Conservation (phyloP, 148 eudicot genomes). For the Beta vulgaris region DNA sequence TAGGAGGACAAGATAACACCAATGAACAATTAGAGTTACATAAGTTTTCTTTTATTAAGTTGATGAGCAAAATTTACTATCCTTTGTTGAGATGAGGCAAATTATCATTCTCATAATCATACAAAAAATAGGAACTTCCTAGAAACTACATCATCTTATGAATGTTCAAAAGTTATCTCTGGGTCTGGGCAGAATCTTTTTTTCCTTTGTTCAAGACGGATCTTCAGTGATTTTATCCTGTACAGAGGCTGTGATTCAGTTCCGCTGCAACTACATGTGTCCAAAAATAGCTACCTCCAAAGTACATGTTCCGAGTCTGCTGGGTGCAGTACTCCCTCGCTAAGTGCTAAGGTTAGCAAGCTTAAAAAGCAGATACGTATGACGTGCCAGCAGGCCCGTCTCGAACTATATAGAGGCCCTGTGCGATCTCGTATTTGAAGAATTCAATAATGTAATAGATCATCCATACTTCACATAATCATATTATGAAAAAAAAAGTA, state of each 20-base stretch:
- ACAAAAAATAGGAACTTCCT: background rate
- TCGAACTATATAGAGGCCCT: no score
- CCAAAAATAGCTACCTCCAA: background rate
- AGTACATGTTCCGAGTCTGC: background rate
- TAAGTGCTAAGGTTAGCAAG: no score
- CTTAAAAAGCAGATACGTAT: no score
- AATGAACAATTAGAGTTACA: background rate
- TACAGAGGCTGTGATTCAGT: background rate
- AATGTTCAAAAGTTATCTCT: background rate
- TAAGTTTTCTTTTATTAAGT: background rate
- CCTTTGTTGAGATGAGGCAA: background rate
- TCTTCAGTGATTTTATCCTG: background rate
- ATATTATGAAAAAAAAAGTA: no score
- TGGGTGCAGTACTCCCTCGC: background rate
- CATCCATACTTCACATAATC: no score
- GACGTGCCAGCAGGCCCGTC: no score
- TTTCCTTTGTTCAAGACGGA: background rate
- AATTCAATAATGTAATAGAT: no score
- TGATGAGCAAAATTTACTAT: background rate
- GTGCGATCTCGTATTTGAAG: no score
- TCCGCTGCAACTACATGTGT: background rate
- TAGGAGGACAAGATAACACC: background rate
- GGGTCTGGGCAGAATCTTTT: background rate
- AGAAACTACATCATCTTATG: background rate
- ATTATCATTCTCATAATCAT: background rate